Evolutionary conservation across 2,329 filamentous ascomycete species (phyloP).

Genomic region (Paecilomyces sp.): DNA sequence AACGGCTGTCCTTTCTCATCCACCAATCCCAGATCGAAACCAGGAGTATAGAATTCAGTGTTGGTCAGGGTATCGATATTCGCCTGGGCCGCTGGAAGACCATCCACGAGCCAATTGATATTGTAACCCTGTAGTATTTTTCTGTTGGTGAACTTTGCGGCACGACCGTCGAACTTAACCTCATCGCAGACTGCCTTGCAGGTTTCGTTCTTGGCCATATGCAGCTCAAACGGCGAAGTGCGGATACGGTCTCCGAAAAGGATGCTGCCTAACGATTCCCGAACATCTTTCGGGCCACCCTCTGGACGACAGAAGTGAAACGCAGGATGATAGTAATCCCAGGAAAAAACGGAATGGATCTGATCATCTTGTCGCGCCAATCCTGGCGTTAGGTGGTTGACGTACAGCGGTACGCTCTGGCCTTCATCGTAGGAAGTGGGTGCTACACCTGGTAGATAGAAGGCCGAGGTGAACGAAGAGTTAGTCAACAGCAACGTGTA

Average conservation of each 20-base stretch:
- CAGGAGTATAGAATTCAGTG: constrained; percentile 80
- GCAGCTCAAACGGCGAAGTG: constrained; percentile 86
- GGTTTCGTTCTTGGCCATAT: constrained; percentile 78
- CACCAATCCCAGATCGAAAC: constrained; percentile 68
- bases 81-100: constrained; percentile 80
- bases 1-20: constrained; percentile 50
- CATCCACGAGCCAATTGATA: constrained; percentile 93
- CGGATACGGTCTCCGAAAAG: constrained; percentile 95
- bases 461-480: constrained; percentile 51
- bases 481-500: neutral
- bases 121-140: constrained; percentile 82
- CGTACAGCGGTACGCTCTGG: constrained; percentile 76
- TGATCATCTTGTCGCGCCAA: constrained; percentile 69
- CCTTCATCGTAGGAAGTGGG: constrained; percentile 82
- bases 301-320: constrained; percentile 85
- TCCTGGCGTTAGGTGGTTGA: constrained; percentile 87
- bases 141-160: constrained; percentile 72
- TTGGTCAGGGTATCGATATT: constrained; percentile 69
- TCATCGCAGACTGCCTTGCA: constrained; percentile 74
- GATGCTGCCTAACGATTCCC: constrained; percentile 90
- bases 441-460: constrained; percentile 94
- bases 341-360: constrained; percentile 86
- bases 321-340: constrained; percentile 85
- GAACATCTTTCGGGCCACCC: constrained; percentile 67
- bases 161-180: constrained; percentile 57